These are phyloP conservation scores for Acanthamoeba sp. DNA, from an alignment of 208 protist genomes.

Conservation along the genomic window DNA sequence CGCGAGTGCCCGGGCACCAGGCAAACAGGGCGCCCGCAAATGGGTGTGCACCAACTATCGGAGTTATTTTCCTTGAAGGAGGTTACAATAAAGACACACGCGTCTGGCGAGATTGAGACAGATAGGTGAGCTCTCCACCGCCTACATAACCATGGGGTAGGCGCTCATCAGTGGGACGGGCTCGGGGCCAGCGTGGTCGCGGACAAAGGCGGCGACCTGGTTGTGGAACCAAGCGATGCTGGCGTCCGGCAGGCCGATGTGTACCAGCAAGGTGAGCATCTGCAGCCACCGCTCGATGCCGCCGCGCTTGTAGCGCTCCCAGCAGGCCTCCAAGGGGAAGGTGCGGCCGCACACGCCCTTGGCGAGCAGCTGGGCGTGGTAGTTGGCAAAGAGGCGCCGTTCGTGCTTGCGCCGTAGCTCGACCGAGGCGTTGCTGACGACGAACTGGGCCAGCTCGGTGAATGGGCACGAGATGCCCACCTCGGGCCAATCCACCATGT, in stretches of 20 bases:
- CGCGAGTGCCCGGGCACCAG: no score
- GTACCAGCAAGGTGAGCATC: slow-evolving; percentile 53
- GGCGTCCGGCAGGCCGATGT: slow-evolving; percentile 37
- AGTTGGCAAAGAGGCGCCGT: slow-evolving; percentile 19
- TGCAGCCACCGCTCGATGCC: slow-evolving; percentile 76
- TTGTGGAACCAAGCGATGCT: slow-evolving; percentile 58
- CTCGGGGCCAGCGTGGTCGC: slow-evolving; percentile 45
- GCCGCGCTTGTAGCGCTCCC: slow-evolving; percentile 54
- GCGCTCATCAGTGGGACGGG: background rate
- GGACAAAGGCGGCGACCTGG: slow-evolving; percentile 75
- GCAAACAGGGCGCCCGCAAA: no score
- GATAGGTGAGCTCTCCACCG: no score
- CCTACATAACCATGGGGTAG: background rate
- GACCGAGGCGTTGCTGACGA: slow-evolving; percentile 70
- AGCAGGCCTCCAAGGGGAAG: slow-evolving; percentile 69
- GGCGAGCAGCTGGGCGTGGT: slow-evolving; percentile 12
- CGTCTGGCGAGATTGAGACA: background rate
- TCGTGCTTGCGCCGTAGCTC: slow-evolving; percentile 68
- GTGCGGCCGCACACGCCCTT: background rate
- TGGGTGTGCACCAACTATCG: no score
- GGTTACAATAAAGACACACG: no score
- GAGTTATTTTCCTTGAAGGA: no score
- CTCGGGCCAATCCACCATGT: slow-evolving; percentile 76
- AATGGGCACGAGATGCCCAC: slow-evolving; percentile 74
- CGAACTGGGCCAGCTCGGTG: slow-evolving; percentile 74